Evolutionary conservation across 2,329 filamentous ascomycete species (phyloP), one percentile per base, ranked within the genome.

Genomic region (Cephalotrichum gorgonifer): DNA sequence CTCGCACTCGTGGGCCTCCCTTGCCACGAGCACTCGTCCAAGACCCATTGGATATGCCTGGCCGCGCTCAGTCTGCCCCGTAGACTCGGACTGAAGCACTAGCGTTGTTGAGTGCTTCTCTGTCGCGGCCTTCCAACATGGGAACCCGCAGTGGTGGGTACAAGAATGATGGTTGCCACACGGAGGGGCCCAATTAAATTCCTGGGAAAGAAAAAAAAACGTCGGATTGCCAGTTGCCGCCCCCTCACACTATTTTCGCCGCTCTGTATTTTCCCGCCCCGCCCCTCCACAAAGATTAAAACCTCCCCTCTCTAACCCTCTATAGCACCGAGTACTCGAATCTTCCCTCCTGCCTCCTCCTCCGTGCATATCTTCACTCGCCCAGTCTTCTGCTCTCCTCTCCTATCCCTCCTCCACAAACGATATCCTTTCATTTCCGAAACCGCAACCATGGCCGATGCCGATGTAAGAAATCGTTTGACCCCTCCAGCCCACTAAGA

Each of bases 371-470:
- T 49, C 51, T 52, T 50, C 42, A 51, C 49, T 39, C 22, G 26
- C 26, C 44, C 44, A 38, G 11, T n/a, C 53, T 51, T 54, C 47
- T 50, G 51, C 52, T 53, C 50, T 58, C 56, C 56, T 53, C 54
- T 50, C 54, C 53, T 54, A 53, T 53, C 54, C 54, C 56, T 56
- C 52, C 50, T 54, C 57, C 55, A 59, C 53, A 52, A 44, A 52
- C 54, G 55, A 58, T 58, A 25, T 27, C 27, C 26, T 35, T 30
- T 33, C 28, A 42, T 39, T 42, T 30, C n/a, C 14, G 26, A 33
- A 30, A 42, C 28, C 28, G 41, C 41, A 41, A 43, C 38, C 35
- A 48, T 48, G 47, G 38, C 47, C 25, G 47, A 48, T 23, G 39
- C 31, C 30, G 28, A 48, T 38, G 47, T 48, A 43, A 48, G 47